These are phyloP conservation scores for Dioscorea zingiberensis DNA, from an alignment of 106 monocot genomes.

Conservation along the genomic window DNA sequence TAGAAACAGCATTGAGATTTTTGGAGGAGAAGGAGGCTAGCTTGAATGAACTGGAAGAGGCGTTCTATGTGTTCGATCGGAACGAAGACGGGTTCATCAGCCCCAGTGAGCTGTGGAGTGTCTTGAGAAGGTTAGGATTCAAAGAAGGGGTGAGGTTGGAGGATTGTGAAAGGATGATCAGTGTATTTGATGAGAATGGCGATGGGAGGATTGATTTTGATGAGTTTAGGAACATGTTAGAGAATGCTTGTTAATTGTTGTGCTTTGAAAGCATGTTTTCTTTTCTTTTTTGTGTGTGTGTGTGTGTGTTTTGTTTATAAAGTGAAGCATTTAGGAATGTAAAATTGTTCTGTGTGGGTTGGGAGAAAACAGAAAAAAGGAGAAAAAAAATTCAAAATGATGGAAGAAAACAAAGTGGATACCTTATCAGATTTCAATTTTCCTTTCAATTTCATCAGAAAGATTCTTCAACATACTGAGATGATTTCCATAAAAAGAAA, in stretches of 20 bases:
- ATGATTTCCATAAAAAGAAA: not conserved
- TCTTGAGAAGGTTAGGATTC: constrained; percentile 26
- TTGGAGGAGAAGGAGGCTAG: constrained; percentile 55
- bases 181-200: constrained; percentile 31
- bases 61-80: constrained; percentile 50
- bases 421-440: not conserved
- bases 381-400: not conserved
- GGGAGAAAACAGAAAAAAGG: not conserved
- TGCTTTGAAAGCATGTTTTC: not conserved
- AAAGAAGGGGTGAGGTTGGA: constrained; percentile 22
- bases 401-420: not conserved
- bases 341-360: not conserved
- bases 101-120: constrained; percentile 36
- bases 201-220: constrained; percentile 42
- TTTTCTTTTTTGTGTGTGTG: not conserved
- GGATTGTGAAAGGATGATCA: constrained; percentile 39
- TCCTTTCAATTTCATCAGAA: not conserved
- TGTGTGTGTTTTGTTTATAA: not conserved
- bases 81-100: constrained; percentile 48
- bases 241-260: constrained; percentile 15
- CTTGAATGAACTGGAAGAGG: constrained; percentile 35
- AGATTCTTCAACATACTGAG: not conserved
- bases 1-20: constrained; percentile 3
- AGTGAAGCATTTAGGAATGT: not conserved
- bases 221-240: constrained; percentile 47